These are phyloP conservation scores for Candida boidinii DNA, from an alignment of 805 yeast species.

Conservation along the genomic window DNA sequence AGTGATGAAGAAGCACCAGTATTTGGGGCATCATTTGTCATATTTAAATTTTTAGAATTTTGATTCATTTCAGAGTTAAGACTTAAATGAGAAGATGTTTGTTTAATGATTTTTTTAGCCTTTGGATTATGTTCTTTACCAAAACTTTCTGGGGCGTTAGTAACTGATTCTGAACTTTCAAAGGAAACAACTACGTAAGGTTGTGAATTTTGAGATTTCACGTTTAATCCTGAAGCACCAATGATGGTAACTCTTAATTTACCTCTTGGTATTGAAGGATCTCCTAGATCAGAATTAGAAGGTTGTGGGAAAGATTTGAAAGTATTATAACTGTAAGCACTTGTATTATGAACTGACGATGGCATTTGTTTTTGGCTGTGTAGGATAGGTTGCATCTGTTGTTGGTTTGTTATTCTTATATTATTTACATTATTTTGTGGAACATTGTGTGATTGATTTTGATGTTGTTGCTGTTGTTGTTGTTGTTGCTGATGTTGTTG, in stretches of 20 bases:
- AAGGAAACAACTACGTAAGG: slow-evolving; percentile 91
- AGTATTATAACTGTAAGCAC: slow-evolving; percentile 34
- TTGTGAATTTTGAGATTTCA: slow-evolving; percentile 45
- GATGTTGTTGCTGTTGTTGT: slow-evolving; percentile 1
- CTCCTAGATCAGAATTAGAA: slow-evolving; percentile 13
- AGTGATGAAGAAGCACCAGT: background rate
- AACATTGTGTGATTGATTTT: slow-evolving; percentile 2
- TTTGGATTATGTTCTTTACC: slow-evolving; percentile 12
- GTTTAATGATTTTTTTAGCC: slow-evolving; percentile 6
- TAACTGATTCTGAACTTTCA: slow-evolving; percentile 84
- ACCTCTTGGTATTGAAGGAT: slow-evolving; percentile 56
- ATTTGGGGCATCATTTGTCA: background rate
- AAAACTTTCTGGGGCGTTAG: slow-evolving; percentile 62
- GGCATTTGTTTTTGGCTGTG: slow-evolving; percentile 4
- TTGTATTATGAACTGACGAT: slow-evolving; percentile 22
- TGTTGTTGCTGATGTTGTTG: background rate
- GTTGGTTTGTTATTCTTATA: background rate
- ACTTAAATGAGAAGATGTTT: slow-evolving; percentile 18
- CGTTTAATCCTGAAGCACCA: slow-evolving; percentile 66
- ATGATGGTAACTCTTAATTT: slow-evolving; percentile 72
- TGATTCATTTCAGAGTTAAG: slow-evolving; percentile 13
- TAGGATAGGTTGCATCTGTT: no score
- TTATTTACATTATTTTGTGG: background rate
- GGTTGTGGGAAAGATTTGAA: slow-evolving; percentile 15
- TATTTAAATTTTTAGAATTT: slow-evolving; percentile 7